A percentile compares a stretch with the other conserved stretches of the same genome.
Conservation (phyloP, 2,329 filamentous ascomycete species). For the Pestalotiopsis sp. region DNA sequence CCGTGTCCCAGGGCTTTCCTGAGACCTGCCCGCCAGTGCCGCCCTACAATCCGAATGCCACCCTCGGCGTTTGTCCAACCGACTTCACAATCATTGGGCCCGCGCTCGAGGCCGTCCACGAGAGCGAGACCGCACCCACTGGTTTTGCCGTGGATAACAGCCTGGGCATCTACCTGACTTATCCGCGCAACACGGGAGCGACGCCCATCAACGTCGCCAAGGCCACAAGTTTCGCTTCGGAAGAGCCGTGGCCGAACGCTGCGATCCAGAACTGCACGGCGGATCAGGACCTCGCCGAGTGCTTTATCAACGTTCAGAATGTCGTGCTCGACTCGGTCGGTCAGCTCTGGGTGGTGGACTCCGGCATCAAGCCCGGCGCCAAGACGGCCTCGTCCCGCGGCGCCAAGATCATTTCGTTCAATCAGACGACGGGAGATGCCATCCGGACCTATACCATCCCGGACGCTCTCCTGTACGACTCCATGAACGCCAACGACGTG, state of each 20-base stretch:
- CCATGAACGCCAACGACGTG: constrained; percentile 42
- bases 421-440: constrained; percentile 29
- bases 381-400: constrained; percentile 31
- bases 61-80: constrained; percentile 1
- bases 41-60: neutral
- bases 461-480: constrained; percentile 30
- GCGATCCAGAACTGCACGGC: constrained; percentile 38
- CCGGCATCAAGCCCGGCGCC: constrained; percentile 35
- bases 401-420: constrained; percentile 44
- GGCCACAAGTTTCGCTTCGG: constrained; percentile 37
- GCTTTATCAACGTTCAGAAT: constrained; percentile 47
- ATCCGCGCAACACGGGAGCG: constrained; percentile 38
- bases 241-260: constrained; percentile 40
- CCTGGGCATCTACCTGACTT: constrained; percentile 41
- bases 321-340: constrained; percentile 39
- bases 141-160: constrained; percentile 38
- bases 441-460: constrained; percentile 39
- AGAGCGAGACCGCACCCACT: constrained; percentile 36
- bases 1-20: constrained; percentile 1
- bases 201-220: constrained; percentile 39
- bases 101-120: constrained; percentile 36
- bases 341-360: constrained; percentile 42
- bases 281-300: constrained; percentile 38
- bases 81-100: constrained; percentile 38
- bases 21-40: neutral